These are phyloP conservation scores for Alternaria ventricosa DNA, from an alignment of 2,329 filamentous ascomycete species.

Conservation along the genomic window DNA sequence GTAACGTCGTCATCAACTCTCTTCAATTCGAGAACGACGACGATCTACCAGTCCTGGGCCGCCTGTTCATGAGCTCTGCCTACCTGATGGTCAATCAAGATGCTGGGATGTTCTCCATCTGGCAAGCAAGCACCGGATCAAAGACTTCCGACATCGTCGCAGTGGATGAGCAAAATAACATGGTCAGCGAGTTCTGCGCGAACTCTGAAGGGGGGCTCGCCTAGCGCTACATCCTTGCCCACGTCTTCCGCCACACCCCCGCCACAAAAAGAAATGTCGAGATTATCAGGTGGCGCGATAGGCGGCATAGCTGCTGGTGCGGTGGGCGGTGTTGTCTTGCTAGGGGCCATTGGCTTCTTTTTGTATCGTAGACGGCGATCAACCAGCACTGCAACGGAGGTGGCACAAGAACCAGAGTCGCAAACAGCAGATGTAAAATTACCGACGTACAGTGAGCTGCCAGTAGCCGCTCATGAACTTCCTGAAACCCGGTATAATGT, in stretches of 20 bases:
- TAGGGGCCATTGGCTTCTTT: constrained; percentile 18
- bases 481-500: constrained; percentile 8
- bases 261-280: constrained; percentile 2
- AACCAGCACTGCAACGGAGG: not conserved
- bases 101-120: constrained; percentile 20
- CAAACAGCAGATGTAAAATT: constrained; percentile 9
- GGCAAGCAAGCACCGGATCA: constrained; percentile 18
- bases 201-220: constrained; percentile 4
- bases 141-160: constrained; percentile 14
- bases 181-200: constrained; percentile 16
- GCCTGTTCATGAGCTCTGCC: constrained; percentile 24
- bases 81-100: constrained; percentile 30
- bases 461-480: constrained; percentile 13
- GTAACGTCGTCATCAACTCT: constrained; percentile 22
- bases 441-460: constrained; percentile 8
- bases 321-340: constrained; percentile 19
- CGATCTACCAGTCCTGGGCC: constrained; percentile 23
- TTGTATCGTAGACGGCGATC: constrained; percentile 18
- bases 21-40: constrained; percentile 17
- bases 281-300: constrained; percentile 23
- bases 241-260: constrained; percentile 9
- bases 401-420: constrained; percentile 7
- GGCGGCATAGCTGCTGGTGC: constrained; percentile 25
- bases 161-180: constrained; percentile 15
- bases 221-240: constrained; percentile 5